Evolutionary conservation across 2,329 filamentous ascomycete species (phyloP), one percentile per base, ranked within the genome.

Genomic region (Botryotinia narcissicola): DNA sequence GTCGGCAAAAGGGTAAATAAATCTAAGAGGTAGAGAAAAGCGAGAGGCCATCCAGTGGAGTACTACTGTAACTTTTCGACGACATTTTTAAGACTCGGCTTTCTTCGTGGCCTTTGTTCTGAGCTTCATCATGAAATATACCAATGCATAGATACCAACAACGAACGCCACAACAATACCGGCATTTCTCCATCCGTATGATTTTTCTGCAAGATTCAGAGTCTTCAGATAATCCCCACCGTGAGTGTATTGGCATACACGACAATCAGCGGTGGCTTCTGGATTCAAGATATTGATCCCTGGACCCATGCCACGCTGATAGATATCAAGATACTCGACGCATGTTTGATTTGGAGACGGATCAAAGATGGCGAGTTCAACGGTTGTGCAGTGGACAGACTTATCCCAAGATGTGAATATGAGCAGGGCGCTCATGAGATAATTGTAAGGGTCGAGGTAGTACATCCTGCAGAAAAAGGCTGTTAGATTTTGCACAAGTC

Each of bases 101-200:
- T 81, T 85, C 80, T 85, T 85, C 29, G 82, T 84, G 74, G 82
- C 82, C 79, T 85, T 86, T 60, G 83, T 85, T 74, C 84, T 79
- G 59, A 85, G 75, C 78, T 85, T 86, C 84, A 85, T 86, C 81
- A 86, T 82, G n/a, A 84, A 51, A 76, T 83, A 85, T 1, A 86
- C 84, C 71, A 84, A 73, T 8, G 78, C 81, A 74, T 86, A 86
- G 4, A 81, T 82, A 2, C 79, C 80, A 69, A 84, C 77, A 60
- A 81, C 84, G 75, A 85, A 85, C 2, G 85, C 75, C 10, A 82
- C 83, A 16, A 83, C 84, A 60, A 86, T 85, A 1, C 79, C 91
- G 0, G 88, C 88, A 80, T 93, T 85, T 70, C 91, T 85, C 91
- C 91, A 93, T 0, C 89, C 90, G 76, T 89, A 89, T 75, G 85